phyloP scores from a whole-genome alignment of 306 rosid species.

The Begonia peltatifolia region DNA sequence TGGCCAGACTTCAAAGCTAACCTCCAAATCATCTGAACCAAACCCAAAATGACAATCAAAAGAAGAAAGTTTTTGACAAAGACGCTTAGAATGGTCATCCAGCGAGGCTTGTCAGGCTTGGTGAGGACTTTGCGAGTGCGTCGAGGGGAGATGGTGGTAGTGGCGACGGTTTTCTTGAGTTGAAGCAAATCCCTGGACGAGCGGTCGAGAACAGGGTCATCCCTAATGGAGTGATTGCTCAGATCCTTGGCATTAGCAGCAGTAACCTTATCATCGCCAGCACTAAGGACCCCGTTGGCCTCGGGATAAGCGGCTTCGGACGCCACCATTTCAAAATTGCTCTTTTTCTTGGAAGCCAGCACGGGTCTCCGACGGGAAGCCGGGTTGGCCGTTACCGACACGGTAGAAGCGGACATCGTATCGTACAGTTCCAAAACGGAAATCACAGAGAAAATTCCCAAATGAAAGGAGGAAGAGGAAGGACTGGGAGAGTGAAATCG shows the following conservation, averaged over 20 bases:
- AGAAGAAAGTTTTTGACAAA: constrained; percentile 43
- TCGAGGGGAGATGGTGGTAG: constrained; percentile 24
- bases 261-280: constrained; percentile 13
- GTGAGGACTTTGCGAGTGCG: constrained; percentile 20
- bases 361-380: constrained; percentile 70
- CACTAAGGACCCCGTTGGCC: constrained; percentile 12
- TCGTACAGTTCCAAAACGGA: background rate
- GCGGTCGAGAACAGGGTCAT: constrained; percentile 38
- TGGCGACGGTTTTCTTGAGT: constrained; percentile 24
- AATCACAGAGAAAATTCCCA: background rate
- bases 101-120: constrained; percentile 40
- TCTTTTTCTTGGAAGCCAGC: constrained; percentile 34
- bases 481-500: too few species aligned
- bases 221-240: constrained; percentile 67
- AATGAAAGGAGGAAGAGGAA: background rate
- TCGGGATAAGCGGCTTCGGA: constrained; percentile 34
- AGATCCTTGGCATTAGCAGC: constrained; percentile 36
- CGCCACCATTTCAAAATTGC: constrained; percentile 44
- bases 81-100: constrained; percentile 50
- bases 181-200: constrained; percentile 32
- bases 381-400: constrained; percentile 79
- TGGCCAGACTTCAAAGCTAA: constrained; percentile 28
- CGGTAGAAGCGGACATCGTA: constrained; percentile 89
- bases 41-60: constrained; percentile 30
- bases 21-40: constrained; percentile 44